A percentile compares a stretch with the other conserved stretches of the same genome.
phyloP scores from a whole-genome alignment of 495 filamentous ascomycete species.

The Immersiella caudata region DNA sequence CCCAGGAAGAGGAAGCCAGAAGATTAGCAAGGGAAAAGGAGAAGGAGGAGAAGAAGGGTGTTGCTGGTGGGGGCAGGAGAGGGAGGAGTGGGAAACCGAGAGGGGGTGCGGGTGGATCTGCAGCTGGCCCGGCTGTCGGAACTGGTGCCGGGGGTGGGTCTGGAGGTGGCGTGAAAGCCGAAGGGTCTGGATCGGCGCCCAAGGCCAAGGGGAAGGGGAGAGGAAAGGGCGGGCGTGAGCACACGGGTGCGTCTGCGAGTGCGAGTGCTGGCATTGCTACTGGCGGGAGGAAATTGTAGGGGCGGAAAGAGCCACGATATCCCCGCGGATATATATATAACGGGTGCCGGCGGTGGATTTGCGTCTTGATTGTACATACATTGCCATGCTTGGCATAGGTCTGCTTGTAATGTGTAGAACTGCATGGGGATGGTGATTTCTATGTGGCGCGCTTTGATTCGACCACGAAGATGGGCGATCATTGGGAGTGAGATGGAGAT shows the following conservation, averaged over 20 bases:
- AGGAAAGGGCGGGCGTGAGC: conserved; percentile 18
- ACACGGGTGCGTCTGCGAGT: conserved; percentile 2
- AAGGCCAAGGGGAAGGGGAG: conserved; percentile 9
- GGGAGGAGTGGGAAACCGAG: conserved; percentile 33
- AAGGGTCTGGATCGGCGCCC: conserved; percentile 6
- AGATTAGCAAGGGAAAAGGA: conserved; percentile 34
- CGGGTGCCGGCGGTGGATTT: neutral
- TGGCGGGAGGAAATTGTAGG: neutral
- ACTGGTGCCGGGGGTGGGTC: neutral
- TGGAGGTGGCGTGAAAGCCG: neutral
- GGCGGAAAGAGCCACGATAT: conserved; percentile 12
- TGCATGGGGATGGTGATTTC: neutral
- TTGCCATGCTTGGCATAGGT: conserved; percentile 9
- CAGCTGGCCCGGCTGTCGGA: neutral
- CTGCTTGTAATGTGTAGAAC: conserved; percentile 7
- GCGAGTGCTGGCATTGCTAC: conserved; percentile 3
- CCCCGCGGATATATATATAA: conserved; percentile 17
- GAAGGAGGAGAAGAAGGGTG: conserved; percentile 29
- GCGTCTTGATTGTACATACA: conserved; percentile 6
- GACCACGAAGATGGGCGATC: conserved; percentile 11
- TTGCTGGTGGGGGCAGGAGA: conserved; percentile 32
- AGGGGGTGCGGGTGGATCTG: conserved; percentile 5
- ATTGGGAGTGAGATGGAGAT: conserved; percentile 5
- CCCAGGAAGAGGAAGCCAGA: conserved; percentile 65
- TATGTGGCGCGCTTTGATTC: conserved; percentile 26